Evolutionary conservation across 2,329 filamentous ascomycete species (phyloP).

Genomic region (Diplocarpon rosae): DNA sequence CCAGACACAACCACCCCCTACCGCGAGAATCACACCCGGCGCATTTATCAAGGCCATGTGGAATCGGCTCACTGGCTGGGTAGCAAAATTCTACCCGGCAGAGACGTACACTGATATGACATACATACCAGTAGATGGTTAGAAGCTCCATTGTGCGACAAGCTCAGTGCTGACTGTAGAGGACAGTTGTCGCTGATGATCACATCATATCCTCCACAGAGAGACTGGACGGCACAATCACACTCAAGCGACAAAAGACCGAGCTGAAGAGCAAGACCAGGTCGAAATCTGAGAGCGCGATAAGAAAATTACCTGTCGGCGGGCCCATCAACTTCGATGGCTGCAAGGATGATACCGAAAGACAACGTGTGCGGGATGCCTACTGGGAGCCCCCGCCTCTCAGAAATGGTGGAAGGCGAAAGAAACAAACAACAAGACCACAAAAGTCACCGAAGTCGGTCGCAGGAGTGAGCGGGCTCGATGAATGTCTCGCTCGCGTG

Average conservation of each 20-base stretch:
- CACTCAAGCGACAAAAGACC: slow-evolving; percentile 16
- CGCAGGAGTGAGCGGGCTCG: background rate
- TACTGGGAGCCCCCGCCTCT: slow-evolving; percentile 18
- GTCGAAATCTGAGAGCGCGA: slow-evolving; percentile 7
- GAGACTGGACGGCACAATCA: slow-evolving; percentile 11
- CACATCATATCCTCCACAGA: slow-evolving; percentile 10
- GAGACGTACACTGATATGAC: background rate
- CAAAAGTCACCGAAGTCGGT: background rate
- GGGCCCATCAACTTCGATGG: slow-evolving; percentile 8
- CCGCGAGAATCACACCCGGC: background rate
- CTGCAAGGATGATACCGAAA: slow-evolving; percentile 13
- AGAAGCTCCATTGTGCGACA: background rate
- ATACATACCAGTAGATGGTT: background rate
- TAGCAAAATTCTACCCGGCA: background rate
- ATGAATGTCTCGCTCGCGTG: background rate
- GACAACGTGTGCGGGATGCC: slow-evolving; percentile 7
- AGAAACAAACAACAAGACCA: background rate
- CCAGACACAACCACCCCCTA: background rate
- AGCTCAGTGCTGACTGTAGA: background rate
- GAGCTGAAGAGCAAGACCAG: background rate
- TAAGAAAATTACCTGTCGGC: slow-evolving; percentile 2
- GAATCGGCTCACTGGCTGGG: background rate
- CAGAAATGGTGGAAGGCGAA: background rate
- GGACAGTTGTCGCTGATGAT: slow-evolving; percentile 9
- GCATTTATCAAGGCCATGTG: background rate